Conservation (phyloP, 495 filamentous ascomycete genomes). For the Neurospora tetrasperma region DNA sequence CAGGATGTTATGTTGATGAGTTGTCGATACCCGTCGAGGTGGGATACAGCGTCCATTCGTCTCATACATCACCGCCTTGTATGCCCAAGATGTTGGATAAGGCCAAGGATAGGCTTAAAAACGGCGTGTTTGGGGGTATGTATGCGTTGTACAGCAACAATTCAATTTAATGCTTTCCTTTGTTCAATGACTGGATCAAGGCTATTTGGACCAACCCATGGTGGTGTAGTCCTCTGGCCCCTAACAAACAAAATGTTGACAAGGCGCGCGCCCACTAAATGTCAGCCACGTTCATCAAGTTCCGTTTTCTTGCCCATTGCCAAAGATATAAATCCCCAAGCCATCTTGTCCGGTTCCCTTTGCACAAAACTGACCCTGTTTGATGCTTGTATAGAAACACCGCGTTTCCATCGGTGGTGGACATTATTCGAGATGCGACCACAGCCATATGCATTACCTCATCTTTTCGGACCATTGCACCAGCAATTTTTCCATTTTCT, state of each 20-base stretch:
- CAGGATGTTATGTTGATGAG: conserved; percentile 9
- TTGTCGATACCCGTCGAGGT: conserved; percentile 20
- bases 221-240: conserved; percentile 1
- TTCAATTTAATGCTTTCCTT: conserved; percentile 13
- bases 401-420: background rate
- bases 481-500: background rate
- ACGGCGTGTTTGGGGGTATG: background rate
- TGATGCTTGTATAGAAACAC: background rate
- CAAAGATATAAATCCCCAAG: conserved; percentile 13
- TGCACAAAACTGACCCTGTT: background rate
- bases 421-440: background rate
- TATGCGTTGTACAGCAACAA: conserved; percentile 13
- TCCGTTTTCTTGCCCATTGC: conserved; percentile 12
- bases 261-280: conserved; percentile 12
- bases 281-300: conserved; percentile 19
- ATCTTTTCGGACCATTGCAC: background rate
- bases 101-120: conserved; percentile 6
- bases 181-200: conserved; percentile 15
- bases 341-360: conserved; percentile 2
- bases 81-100: conserved; percentile 8
- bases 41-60: conserved; percentile 9
- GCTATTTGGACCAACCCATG: conserved; percentile 7
- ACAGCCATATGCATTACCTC: background rate
- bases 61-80: conserved; percentile 3
- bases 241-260: background rate